phyloP scores from a whole-genome alignment of 2,329 filamentous ascomycete species.

The Cladosporium sp. region DNA sequence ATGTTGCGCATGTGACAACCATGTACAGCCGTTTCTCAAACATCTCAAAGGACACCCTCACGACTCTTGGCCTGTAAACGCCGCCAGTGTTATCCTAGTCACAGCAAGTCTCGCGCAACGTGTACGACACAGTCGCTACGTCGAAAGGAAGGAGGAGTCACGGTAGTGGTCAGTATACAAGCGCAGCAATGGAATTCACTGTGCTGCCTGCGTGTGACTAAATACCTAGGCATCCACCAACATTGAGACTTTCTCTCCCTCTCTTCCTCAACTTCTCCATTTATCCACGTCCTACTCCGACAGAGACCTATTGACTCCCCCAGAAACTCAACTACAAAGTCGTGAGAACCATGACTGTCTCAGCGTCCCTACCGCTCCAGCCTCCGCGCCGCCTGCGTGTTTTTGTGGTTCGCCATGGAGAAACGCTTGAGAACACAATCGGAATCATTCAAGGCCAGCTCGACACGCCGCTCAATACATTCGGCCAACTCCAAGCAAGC shows the following conservation, averaged over 20 bases:
- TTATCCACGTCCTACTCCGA: background rate
- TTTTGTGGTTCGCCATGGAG: background rate
- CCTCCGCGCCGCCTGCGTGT: background rate
- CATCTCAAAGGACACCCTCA: background rate
- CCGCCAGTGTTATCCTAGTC: background rate
- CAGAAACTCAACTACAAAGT: background rate
- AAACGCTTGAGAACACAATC: background rate
- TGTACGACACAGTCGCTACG: background rate
- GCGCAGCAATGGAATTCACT: background rate
- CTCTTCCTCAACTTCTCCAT: background rate
- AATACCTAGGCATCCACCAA: background rate
- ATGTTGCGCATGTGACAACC: background rate
- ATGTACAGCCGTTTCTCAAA: background rate
- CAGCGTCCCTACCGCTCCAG: background rate
- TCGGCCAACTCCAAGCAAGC: conserved; percentile 1
- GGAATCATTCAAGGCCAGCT: conserved; percentile 4
- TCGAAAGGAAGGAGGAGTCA: background rate
- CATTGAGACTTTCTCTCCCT: background rate
- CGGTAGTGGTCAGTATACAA: background rate
- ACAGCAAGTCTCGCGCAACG: background rate
- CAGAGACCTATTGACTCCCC: background rate
- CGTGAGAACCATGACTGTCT: background rate
- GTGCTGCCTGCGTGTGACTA: background rate
- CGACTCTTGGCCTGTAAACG: background rate
- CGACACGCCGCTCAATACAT: conserved; percentile 1